Evolutionary conservation across 441 rosid species (phyloP), one percentile per base, ranked within the genome.

Genomic region (Populus tomentosa): DNA sequence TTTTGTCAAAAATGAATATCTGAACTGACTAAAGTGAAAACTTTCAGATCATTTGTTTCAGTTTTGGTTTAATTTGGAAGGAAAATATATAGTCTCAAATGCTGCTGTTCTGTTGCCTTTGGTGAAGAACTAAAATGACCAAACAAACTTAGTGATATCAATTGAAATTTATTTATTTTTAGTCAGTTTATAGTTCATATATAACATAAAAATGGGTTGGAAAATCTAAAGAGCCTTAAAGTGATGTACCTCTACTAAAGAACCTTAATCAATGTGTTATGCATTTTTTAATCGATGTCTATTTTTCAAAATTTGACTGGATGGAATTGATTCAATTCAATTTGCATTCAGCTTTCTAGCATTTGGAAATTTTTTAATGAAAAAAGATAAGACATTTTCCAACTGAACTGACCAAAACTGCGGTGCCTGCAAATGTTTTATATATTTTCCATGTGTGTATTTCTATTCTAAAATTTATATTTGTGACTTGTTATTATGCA

Each of bases 401-500:
- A 16, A 53, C 61, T 53, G n/a, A 53, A 53, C 61, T 16, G 61
- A 18, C 21, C 61, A 16, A 50, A 50, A 10, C 16, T 14, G 11
- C 18, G 1, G n/a, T 50, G 7, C 59, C 59, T 50, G 59, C 59
- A 50, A 5, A 50, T 50, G 59, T 50, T 50, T 16, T 14, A 11
- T 14, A 46, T 14, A 2, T 46, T 2, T 50, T 63, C 30, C 67
- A 63, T 63, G 67, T 63, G 11, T 26, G 32, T 26, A 62, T 67
- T 10, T 62, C 56, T 33, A 32, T 28, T 33, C 38, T 64, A 50
- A 61, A 33, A 30, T 67, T 21, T 65, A 67, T 73, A 61, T 14
- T 26, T 75, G 67, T 56, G 53, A 67, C 40, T 40, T 62, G 10
- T 71, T 62, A 42, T 71, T 62, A 42, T 70, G 85, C 89, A 96